Base-by-base conservation (phyloP, 208 protist genomes). In the Entamoeba moshkovskii region DNA sequence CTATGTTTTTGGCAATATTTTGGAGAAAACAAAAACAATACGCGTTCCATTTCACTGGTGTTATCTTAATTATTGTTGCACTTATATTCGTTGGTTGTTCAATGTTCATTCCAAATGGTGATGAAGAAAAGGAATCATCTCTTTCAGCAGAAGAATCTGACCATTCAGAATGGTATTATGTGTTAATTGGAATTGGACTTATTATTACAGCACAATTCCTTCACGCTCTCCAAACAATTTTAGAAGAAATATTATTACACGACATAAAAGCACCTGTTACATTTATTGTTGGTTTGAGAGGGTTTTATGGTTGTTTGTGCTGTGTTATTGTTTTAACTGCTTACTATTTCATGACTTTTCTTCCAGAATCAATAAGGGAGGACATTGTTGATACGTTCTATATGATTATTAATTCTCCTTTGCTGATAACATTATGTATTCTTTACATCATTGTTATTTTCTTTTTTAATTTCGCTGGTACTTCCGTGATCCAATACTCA, bases 241-340 rank as follows among this genome's bases (percentile, higher is more conserved):
- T 96, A 93, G 97, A 98, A 95, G 97, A 98, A 95, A 95, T 96
- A 11, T 94, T 98, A 11, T 93, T 98, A 5, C 94, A 94, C 25
- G 94, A 97, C 52, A 96, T 98, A 94, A 93, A 96, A 46, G 95
- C 97, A n/a, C 94, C 94, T 4, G 97, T 97, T 44, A 93, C 98
- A 46, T 96, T 97, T 94, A 95, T 98, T 95, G 97, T 98, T 22
- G 97, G 97, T 16, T 97, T 96, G 45, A 97, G 98, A 94, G 98
- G 98, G 66, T 66, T 98, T 42, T 98, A 94, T 93, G 96, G 97
- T 93, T 96, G 96, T 22, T 91, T 98, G 22, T 93, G 95, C 52
- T 96, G 98, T 95, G 93, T 95, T 45, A 92, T 97, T 59, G 95
- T 96, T 38, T 95, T 98, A 6, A 94, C 97, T 1, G 96, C 97